Evolutionary conservation across 2,329 filamentous ascomycete genomes (phyloP), one percentile per base, ranked within the genome.

Genomic region (Botrytis tulipae): DNA sequence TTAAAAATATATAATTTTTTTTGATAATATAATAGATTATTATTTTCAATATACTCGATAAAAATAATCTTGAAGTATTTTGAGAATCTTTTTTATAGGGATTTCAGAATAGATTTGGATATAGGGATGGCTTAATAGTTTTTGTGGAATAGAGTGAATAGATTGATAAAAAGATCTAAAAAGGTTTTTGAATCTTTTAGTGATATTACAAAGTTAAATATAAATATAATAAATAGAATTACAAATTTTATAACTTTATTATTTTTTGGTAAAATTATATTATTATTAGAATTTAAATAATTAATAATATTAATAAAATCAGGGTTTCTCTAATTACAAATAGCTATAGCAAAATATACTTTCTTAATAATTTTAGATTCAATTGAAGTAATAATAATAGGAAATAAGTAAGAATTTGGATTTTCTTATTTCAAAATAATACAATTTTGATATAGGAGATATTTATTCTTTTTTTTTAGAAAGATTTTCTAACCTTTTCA

Each of bases 331-430:
- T 48, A 4, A 4, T 4, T 48, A 10, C 10, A 48, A 4, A 4
- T 48, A 4, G 3, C 25, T 4, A 48, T 25, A 9, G 8, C 1
- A 0, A 48, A 48, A 0, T 12, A 48, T 25, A 48, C 3, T 48
- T 48, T 48, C 0, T 48, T 48, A 0, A 10, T 4, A 12, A 48
- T 48, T 4, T 48, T 48, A 0, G 0, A 0, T 48, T 25, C 3
- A 1, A 25, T 48, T 12, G 0, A 4, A 4, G 4, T 48, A 10
- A 1, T 12, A 1, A 25, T 22, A 25, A 1, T 48, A 4, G 1
- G 1, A 0, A 22, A 48, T 1, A 48, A 0, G 25, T 48, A 0
- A 12, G 1, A 4, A 2, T 48, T 0, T 0, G 25, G 3, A 0
- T 48, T 48, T 12, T 48, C 22, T 48, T 48, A 0, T 48, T 48